phyloP scores from a whole-genome alignment of 495 filamentous ascomycete genomes.

The Penicillium tannophilum region DNA sequence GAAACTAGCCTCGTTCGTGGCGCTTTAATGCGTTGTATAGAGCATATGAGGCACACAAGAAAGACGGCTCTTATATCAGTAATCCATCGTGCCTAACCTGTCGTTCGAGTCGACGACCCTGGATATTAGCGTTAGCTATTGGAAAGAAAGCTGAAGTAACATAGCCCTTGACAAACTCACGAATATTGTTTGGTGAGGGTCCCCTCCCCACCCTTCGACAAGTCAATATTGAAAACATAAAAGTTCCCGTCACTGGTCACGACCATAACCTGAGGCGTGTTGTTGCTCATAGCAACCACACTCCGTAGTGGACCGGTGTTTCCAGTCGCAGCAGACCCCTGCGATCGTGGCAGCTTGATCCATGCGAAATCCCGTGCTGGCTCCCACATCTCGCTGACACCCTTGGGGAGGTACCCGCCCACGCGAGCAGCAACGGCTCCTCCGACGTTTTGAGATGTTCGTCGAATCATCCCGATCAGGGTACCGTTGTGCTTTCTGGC shows the following conservation, averaged over 20 bases:
- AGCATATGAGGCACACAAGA: neutral
- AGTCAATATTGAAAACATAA: conserved; percentile 91
- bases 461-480: conserved; percentile 86
- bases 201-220: conserved; percentile 95
- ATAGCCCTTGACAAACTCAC: conserved; percentile 50
- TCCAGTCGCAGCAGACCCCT: conserved; percentile 40
- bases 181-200: conserved; percentile 86
- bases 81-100: conserved; percentile 51
- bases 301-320: conserved; percentile 61
- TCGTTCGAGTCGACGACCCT: conserved; percentile 58
- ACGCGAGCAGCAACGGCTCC: conserved; percentile 84
- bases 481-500: conserved; percentile 61
- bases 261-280: conserved; percentile 93
- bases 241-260: conserved; percentile 95
- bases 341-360: conserved; percentile 81
- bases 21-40: neutral
- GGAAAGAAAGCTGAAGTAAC: neutral
- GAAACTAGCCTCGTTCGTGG: neutral
- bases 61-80: conserved; percentile 29
- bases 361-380: conserved; percentile 93
- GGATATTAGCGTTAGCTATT: conserved; percentile 12
- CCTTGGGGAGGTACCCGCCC: conserved; percentile 86
- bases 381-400: conserved; percentile 97
- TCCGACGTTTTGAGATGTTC: conserved; percentile 95
- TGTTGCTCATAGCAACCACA: conserved; percentile 94